These are phyloP conservation scores for Trametes polyzona DNA, from an alignment of 1,284 basidiomycete species.

Conservation along the genomic window DNA sequence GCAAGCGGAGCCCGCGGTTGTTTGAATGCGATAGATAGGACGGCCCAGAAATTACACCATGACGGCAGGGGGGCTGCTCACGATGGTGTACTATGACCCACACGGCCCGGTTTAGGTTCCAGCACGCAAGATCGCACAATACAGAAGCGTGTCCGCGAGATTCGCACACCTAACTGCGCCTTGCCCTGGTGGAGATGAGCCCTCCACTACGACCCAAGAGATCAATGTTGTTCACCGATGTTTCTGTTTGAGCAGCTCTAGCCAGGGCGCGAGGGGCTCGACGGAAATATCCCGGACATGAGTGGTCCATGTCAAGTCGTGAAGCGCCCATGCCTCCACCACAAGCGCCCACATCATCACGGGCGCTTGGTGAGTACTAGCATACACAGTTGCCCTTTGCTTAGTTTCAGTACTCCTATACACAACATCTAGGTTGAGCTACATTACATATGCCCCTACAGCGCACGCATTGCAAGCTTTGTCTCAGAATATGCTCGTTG, in stretches of 20 bases:
- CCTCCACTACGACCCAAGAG: background rate
- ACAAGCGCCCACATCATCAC: too few species aligned
- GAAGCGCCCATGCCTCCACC: background rate
- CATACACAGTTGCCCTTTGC: too few species aligned
- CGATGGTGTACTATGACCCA: constrained; percentile 1
- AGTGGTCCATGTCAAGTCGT: background rate
- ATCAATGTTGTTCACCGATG: background rate
- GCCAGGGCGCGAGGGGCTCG: too few species aligned
- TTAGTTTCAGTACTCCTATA: too few species aligned
- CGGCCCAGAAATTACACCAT: constrained; percentile 4
- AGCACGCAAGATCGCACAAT: constrained; percentile 29
- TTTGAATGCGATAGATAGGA: background rate
- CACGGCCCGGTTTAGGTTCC: background rate
- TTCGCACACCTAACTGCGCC: background rate
- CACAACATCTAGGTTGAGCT: too few species aligned
- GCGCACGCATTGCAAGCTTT: too few species aligned
- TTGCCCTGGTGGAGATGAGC: background rate
- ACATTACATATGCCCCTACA: too few species aligned
- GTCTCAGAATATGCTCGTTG: too few species aligned
- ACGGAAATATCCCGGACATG: background rate
- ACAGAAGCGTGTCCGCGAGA: constrained; percentile 17
- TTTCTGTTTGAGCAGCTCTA: background rate
- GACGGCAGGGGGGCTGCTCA: background rate
- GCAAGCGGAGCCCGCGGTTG: background rate
- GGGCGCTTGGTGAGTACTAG: background rate